A percentile compares a stretch with the other conserved stretches of the same genome.
phyloP scores from a whole-genome alignment of 163 green algal species.

The Scenedesmus sp. region DNA sequence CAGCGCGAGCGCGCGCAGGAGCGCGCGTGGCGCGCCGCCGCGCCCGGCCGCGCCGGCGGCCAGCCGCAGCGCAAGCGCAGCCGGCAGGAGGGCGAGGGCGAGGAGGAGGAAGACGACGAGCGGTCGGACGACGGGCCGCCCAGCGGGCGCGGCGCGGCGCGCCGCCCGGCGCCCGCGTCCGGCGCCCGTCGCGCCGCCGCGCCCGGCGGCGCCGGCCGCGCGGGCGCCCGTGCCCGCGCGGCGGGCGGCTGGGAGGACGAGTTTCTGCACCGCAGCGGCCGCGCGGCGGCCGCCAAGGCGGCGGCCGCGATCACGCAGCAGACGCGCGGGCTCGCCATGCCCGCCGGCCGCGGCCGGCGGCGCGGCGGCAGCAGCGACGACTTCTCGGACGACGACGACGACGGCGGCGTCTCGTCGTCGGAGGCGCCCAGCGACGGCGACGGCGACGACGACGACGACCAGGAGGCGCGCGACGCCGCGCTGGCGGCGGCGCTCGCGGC shows the following conservation, averaged over 20 bases:
- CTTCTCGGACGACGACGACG: conserved; percentile 15
- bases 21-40: not conserved
- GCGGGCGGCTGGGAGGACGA: not conserved
- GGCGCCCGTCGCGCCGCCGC: too few species aligned
- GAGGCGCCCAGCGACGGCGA: conserved; percentile 20
- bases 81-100: conserved; percentile 6
- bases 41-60: not conserved
- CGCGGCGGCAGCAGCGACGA: not conserved
- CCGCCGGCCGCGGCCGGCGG: not conserved
- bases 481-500: conserved; percentile 29
- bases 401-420: too few species aligned
- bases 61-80: conserved; percentile 18
- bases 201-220: too few species aligned
- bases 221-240: too few species aligned
- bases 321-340: conserved; percentile 1
- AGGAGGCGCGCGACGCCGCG: conserved; percentile 17
- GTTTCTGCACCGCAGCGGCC: not conserved
- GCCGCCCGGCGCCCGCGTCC: too few species aligned
- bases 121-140: not conserved
- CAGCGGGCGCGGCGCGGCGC: not conserved
- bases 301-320: conserved; percentile 36
- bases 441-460: conserved; percentile 2
- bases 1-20: conserved; percentile 23
- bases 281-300: conserved; percentile 25
- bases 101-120: not conserved